Conservation (phyloP, 2,329 filamentous ascomycete genomes). For the Ophiobolus disseminans region DNA sequence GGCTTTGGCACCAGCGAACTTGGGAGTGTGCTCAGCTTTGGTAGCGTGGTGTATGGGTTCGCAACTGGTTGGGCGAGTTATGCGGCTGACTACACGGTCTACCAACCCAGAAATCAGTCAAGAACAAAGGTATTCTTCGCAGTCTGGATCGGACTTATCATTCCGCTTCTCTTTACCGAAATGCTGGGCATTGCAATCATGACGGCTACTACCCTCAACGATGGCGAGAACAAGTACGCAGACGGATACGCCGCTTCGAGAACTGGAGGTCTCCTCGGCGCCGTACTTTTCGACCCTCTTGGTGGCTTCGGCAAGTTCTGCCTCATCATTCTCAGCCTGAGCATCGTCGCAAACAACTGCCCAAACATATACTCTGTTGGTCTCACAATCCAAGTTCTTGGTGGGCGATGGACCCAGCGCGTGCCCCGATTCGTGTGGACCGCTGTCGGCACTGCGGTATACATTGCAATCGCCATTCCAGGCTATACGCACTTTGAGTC, state of each 20-base stretch:
- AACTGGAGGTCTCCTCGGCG: conserved; percentile 71
- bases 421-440: conserved; percentile 75
- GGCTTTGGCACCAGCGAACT: conserved; percentile 65
- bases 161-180: conserved; percentile 76
- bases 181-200: conserved; percentile 75
- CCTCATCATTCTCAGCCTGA: conserved; percentile 69
- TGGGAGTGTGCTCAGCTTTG: conserved; percentile 69
- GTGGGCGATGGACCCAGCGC: conserved; percentile 61
- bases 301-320: conserved; percentile 77
- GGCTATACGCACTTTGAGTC: conserved; percentile 70
- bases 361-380: conserved; percentile 72
- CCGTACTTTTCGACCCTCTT: conserved; percentile 68
- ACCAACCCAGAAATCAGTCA: conserved; percentile 70
- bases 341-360: conserved; percentile 74
- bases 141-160: conserved; percentile 72
- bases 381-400: conserved; percentile 70
- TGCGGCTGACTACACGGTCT: conserved; percentile 81
- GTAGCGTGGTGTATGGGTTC: conserved; percentile 71
- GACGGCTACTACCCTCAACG: conserved; percentile 66
- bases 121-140: conserved; percentile 70
- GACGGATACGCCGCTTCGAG: conserved; percentile 63
- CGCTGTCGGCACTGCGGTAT: conserved; percentile 65
- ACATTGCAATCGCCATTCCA: conserved; percentile 73
- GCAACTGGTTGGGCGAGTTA: conserved; percentile 77
- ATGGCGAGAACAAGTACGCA: conserved; percentile 61